Evolutionary conservation across 257 asterid species (phyloP), one percentile per base, ranked within the genome.

Genomic region (Przewalskia tangutica): DNA sequence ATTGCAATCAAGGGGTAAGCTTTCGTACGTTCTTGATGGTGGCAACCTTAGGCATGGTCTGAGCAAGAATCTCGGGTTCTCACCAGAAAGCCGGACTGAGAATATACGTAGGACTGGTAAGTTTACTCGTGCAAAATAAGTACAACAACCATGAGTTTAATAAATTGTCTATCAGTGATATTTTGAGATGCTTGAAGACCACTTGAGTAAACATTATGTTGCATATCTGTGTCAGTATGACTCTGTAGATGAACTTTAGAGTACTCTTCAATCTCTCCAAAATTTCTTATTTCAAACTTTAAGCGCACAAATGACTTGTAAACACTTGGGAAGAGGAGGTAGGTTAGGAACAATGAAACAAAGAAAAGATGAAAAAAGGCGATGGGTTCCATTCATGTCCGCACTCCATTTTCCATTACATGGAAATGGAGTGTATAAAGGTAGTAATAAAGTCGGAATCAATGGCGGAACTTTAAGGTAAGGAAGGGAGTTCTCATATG

Each of bases 21-120:
- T 95, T 82, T 95, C 99, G 0, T 95, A 93, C 82, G 93, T 95
- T 86, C 97, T 93, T 51, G 99, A 95, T 50, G 99, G 99, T 27
- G 99, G 93, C 89, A 95, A 93, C 85, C 97, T 95, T 83, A 91
- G 99, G 85, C 98, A 92, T 89, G 98, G 99, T 78, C 89, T 95
- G 66, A 95, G 92, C 89, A 93, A 92, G 89, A 95, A 95, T 82
- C 93, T 95, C 34, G 95, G 98, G 27, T 95, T 95, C 85, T 3
- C 92, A 50, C 93, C 99, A 7, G 97, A 93, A 80, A 97, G 94
- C 80, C 92, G 99, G 71, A 84, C 97, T 5, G 99, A 95, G 89
- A 95, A 95, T 84, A 93, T 95, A 67, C 95, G 98, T 81, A 90
- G 97, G 90, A 97, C 92, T 66, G 99, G 98, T 95, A 86, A 84